These are phyloP conservation scores for Silene uniflora DNA, from an alignment of 148 eudicot species.

Conservation along the genomic window DNA sequence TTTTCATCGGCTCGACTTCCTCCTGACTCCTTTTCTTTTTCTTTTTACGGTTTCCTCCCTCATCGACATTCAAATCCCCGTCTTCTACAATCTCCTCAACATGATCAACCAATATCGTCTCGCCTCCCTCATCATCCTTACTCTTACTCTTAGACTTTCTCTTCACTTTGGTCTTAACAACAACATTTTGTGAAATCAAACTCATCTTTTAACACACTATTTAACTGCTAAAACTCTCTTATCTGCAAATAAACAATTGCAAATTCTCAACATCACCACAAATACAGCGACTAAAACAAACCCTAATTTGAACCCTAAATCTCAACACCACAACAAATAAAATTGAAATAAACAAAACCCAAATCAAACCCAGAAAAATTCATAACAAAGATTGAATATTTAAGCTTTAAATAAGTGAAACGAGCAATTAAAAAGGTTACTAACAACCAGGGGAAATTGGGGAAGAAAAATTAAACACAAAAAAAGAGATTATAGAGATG, in stretches of 20 bases:
- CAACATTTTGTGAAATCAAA: slow-evolving; percentile 70
- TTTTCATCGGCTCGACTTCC: slow-evolving; percentile 28
- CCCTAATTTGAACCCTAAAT: too few species aligned
- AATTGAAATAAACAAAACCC: not conserved
- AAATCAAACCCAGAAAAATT: not conserved
- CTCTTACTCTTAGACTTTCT: slow-evolving; percentile 54
- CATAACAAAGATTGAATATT: not conserved
- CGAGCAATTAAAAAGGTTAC: not conserved
- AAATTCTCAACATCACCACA: not conserved
- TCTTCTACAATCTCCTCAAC: slow-evolving; percentile 30
- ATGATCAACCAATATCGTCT: slow-evolving; percentile 29
- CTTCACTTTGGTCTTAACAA: slow-evolving; percentile 36
- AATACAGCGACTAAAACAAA: too few species aligned
- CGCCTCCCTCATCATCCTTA: slow-evolving; percentile 21
- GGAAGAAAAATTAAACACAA: not conserved
- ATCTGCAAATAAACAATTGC: slow-evolving; percentile 14
- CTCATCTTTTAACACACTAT: slow-evolving; percentile 34
- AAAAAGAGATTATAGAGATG: not conserved
- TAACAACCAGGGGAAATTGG: not conserved
- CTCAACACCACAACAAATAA: not conserved
- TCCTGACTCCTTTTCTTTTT: slow-evolving; percentile 47
- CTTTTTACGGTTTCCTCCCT: slow-evolving; percentile 28
- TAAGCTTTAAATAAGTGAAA: not conserved
- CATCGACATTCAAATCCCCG: slow-evolving; percentile 24
- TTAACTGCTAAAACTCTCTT: not conserved